A percentile compares a stretch with the other conserved stretches of the same genome.
phyloP scores from a whole-genome alignment of 805 yeast species.

The Teunomyces cretensis region DNA sequence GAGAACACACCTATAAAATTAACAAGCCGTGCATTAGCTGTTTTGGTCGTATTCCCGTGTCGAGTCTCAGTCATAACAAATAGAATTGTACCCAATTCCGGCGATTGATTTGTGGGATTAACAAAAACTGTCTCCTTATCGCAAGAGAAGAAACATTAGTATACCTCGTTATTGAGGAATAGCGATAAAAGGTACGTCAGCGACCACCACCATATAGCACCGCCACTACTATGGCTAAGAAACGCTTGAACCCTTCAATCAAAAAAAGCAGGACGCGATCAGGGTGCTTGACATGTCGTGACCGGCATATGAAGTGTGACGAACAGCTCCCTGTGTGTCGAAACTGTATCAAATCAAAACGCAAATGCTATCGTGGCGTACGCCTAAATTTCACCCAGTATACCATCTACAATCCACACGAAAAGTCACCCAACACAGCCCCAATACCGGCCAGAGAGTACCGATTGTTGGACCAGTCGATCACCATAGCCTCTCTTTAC shows the following conservation, averaged over 20 bases:
- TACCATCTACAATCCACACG: slow-evolving; percentile 26
- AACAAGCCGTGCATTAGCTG: background rate
- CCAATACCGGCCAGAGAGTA: slow-evolving; percentile 6
- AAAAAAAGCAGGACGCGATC: slow-evolving; percentile 42
- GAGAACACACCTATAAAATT: background rate
- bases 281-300: slow-evolving; percentile 64
- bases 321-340: slow-evolving; percentile 61
- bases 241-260: slow-evolving; percentile 19
- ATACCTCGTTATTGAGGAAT: background rate
- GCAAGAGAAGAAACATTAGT: background rate
- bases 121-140: background rate
- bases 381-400: slow-evolving; percentile 47
- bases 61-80: slow-evolving; percentile 5
- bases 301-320: slow-evolving; percentile 68
- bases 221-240: slow-evolving; percentile 21
- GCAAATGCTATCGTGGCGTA: slow-evolving; percentile 48
- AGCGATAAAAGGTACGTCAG: background rate
- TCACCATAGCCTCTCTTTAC: slow-evolving; percentile 42
- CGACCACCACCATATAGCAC: background rate
- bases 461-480: slow-evolving; percentile 42
- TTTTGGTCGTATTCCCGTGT: background rate
- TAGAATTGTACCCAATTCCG: slow-evolving; percentile 1
- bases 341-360: slow-evolving; percentile 51
- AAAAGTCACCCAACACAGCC: background rate
- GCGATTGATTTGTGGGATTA: slow-evolving; percentile 1